A percentile compares a stretch with the other conserved stretches of the same genome.
Conservation (phyloP, 1,284 basidiomycete species). For the Sanghuangporus weigelae region DNA sequence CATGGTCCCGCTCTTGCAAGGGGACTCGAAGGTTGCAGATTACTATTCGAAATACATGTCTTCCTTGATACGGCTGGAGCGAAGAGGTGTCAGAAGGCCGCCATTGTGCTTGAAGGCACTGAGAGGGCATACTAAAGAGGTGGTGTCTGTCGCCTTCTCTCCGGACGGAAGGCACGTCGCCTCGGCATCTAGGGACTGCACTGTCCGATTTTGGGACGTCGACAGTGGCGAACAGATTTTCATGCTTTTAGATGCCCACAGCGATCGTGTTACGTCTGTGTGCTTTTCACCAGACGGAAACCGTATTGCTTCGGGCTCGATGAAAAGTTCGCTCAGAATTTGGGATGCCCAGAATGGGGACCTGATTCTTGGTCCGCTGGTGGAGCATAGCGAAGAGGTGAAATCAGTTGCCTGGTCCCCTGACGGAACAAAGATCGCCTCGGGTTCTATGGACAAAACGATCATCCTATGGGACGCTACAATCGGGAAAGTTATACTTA, state of each 20-base stretch:
- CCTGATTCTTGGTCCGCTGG: neutral
- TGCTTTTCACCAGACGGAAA: too few relatives aligned
- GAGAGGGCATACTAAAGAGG: neutral
- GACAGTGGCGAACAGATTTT: neutral
- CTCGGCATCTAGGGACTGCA: conserved; percentile 1
- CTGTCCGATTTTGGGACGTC: neutral
- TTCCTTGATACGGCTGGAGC: neutral
- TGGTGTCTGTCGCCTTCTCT: conserved; percentile 1
- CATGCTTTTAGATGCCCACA: neutral
- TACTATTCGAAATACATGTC: neutral
- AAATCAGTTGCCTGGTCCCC: conserved; percentile 18
- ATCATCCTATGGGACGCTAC: neutral
- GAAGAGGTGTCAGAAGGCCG: neutral
- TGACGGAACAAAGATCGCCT: neutral
- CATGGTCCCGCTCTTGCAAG: conserved; percentile 20
- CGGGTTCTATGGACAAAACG: neutral
- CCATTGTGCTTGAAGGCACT: neutral
- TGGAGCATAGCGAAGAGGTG: conserved; percentile 15
- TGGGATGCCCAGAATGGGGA: neutral
- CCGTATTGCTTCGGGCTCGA: too few relatives aligned
- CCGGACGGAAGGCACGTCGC: neutral
- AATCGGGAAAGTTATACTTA: neutral
- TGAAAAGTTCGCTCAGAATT: too few relatives aligned
- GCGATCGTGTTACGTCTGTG: neutral
- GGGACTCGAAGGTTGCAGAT: conserved; percentile 2